These are phyloP conservation scores for Capsella bursapastoris DNA, from an alignment of 345 rosid species.

Conservation along the genomic window DNA sequence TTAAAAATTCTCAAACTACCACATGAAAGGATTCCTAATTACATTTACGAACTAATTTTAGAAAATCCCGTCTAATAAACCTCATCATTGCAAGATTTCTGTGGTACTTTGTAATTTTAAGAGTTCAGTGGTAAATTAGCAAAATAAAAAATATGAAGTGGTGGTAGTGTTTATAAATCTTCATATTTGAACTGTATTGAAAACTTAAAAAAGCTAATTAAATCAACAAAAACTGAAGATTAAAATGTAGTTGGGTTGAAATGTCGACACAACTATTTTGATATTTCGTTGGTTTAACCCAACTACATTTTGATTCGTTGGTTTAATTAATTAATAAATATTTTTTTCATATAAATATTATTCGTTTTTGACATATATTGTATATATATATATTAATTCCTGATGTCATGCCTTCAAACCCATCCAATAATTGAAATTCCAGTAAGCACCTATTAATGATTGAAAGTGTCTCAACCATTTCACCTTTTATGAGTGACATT, in stretches of 20 bases:
- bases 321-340: too few species aligned
- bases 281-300: too few species aligned
- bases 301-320: too few species aligned
- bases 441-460: background rate
- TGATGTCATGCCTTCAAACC: too few species aligned
- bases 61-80: background rate
- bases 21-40: background rate
- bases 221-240: background rate
- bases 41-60: background rate
- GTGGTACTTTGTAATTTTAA: background rate
- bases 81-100: background rate
- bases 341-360: too few species aligned
- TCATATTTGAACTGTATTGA: background rate
- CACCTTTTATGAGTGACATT: background rate
- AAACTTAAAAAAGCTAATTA: background rate
- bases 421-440: background rate
- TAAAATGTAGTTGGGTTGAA: too few species aligned
- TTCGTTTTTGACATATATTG: too few species aligned
- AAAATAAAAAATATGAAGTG: background rate
- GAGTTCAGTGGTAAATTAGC: background rate
- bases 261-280: too few species aligned
- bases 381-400: too few species aligned
- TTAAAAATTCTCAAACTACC: background rate
- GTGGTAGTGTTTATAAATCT: background rate
- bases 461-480: background rate